Percentiles rank a stretch among this genome's conserved stretches.
These are phyloP conservation scores for Suillus hirtellus DNA, from an alignment of 768 basidiomycete genomes.

Conservation along the genomic window DNA sequence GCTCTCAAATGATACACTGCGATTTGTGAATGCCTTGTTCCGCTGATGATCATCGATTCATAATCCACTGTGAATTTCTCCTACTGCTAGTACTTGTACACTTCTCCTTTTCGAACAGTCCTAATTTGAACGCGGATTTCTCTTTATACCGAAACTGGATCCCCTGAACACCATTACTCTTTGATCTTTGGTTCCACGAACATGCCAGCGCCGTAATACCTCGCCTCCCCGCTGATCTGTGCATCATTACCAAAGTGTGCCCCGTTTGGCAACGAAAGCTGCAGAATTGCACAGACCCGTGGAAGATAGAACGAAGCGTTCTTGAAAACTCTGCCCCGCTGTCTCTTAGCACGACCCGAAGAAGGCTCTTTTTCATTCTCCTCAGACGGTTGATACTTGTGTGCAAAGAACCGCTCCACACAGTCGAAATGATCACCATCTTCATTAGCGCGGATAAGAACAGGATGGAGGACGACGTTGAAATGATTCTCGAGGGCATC, in stretches of 20 bases:
- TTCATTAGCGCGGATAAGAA: not conserved
- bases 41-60: too few species aligned
- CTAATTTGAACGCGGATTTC: not conserved
- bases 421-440: not conserved
- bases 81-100: not conserved
- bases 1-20: too few species aligned
- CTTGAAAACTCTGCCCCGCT: not conserved
- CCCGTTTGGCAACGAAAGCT: not conserved
- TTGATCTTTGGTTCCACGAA: not conserved
- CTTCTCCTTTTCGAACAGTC: not conserved
- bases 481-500: not conserved
- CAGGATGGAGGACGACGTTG: not conserved
- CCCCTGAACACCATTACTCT: not conserved
- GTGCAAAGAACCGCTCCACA: not conserved
- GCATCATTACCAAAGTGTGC: not conserved
- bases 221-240: not conserved
- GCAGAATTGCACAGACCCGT: not conserved
- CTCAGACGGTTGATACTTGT: not conserved
- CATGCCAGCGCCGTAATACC: conserved; percentile 2
- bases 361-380: not conserved
- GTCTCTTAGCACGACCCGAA: not conserved
- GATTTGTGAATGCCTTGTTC: too few species aligned
- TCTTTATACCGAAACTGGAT: not conserved
- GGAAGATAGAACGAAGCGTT: not conserved
- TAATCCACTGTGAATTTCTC: too few species aligned